phyloP scores from a whole-genome alignment of 2,329 filamentous ascomycete genomes.

The Aureobasidium sp. region DNA sequence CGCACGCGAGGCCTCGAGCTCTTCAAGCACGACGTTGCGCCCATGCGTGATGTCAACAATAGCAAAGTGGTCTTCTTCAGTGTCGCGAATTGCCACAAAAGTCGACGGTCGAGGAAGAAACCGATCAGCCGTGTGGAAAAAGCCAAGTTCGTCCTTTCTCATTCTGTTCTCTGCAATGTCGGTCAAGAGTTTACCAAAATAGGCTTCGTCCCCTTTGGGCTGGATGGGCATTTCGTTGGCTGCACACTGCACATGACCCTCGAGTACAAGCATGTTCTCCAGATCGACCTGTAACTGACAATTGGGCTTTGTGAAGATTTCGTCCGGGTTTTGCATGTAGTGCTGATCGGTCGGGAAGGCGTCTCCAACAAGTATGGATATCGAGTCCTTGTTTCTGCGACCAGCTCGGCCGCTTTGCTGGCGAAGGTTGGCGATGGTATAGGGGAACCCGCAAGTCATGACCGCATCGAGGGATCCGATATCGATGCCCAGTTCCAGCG shows the following conservation, averaged over 20 bases:
- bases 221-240: slow-evolving; percentile 90
- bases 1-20: slow-evolving; percentile 91
- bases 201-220: slow-evolving; percentile 65
- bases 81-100: slow-evolving; percentile 82
- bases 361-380: slow-evolving; percentile 85
- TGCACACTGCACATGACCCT: slow-evolving; percentile 92
- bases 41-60: slow-evolving; percentile 82
- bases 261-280: slow-evolving; percentile 81
- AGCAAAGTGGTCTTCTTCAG: slow-evolving; percentile 85
- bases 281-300: slow-evolving; percentile 84
- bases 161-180: slow-evolving; percentile 69
- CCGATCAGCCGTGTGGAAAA: slow-evolving; percentile 82
- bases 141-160: slow-evolving; percentile 65
- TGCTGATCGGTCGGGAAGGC: slow-evolving; percentile 87
- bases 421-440: slow-evolving; percentile 86
- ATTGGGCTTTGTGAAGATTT: slow-evolving; percentile 88
- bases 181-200: slow-evolving; percentile 69
- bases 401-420: slow-evolving; percentile 94
- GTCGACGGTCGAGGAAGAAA: slow-evolving; percentile 80
- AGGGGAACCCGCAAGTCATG: slow-evolving; percentile 88
- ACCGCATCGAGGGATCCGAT: slow-evolving; percentile 93
- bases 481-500: slow-evolving; percentile 88
- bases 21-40: slow-evolving; percentile 80
- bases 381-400: slow-evolving; percentile 82
- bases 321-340: slow-evolving; percentile 93